Evolutionary conservation across 352 stramenopile species (phyloP).

Genomic region (Globisporangium spiculum): DNA sequence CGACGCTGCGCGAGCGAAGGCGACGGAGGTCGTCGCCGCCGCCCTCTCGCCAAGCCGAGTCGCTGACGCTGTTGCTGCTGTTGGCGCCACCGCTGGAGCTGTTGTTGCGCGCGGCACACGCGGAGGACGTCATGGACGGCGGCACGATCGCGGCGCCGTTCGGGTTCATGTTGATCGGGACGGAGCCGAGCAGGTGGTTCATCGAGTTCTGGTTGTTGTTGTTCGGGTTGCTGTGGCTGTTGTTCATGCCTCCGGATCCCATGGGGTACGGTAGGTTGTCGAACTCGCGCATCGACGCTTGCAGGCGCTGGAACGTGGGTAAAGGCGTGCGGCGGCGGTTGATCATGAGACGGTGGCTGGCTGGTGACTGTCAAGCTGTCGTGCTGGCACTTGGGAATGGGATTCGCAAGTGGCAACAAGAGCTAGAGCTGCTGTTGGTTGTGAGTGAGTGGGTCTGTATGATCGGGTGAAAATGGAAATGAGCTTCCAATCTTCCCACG

Average conservation of each 20-base stretch:
- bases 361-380: neutral
- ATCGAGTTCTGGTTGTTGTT: constrained; percentile 6
- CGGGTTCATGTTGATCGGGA: constrained; percentile 4
- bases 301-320: constrained; percentile 51
- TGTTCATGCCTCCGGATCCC: constrained; percentile 14
- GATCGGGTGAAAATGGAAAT: constrained; percentile 3
- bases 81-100: neutral
- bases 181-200: constrained; percentile 8
- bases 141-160: constrained; percentile 11
- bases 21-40: constrained; percentile 29
- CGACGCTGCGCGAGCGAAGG: constrained; percentile 44
- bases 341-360: constrained; percentile 36
- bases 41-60: constrained; percentile 12
- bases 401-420: neutral
- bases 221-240: constrained; percentile 14
- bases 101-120: constrained; percentile 1
- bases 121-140: constrained; percentile 5
- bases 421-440: neutral
- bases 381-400: neutral
- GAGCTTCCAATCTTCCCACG: constrained; percentile 7
- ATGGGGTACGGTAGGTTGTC: constrained; percentile 27
- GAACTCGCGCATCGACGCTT: constrained; percentile 46
- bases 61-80: constrained; percentile 2
- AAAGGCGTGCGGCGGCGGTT: constrained; percentile 29
- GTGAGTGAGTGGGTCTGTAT: constrained; percentile 1